Percentiles rank a stretch among this genome's conserved stretches.
These are phyloP conservation scores for Talinum fruticosum DNA, from an alignment of 148 eudicot species.

Conservation along the genomic window DNA sequence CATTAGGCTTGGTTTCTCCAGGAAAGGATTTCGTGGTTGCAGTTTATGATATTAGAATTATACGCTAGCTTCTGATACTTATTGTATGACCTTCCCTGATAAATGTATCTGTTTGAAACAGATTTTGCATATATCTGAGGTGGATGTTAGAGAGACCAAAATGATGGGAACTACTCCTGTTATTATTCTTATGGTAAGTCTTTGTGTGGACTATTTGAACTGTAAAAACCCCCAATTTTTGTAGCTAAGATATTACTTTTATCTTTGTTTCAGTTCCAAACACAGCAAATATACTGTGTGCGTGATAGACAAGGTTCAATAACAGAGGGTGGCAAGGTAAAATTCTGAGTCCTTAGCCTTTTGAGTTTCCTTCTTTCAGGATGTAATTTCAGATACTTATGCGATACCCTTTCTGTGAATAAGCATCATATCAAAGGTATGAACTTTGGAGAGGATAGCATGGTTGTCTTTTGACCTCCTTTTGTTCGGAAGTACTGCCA, in stretches of 20 bases:
- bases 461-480: background rate
- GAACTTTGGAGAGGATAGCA: background rate
- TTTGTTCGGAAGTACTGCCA: background rate
- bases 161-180: conserved; percentile 92
- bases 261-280: conserved; percentile 66
- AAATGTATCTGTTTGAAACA: conserved; percentile 30
- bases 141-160: conserved; percentile 80
- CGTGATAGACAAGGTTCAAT: conserved; percentile 71
- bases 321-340: conserved; percentile 87
- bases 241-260: conserved; percentile 17
- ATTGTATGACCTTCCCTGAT: background rate
- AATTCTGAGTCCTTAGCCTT: conserved; percentile 8
- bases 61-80: background rate
- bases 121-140: conserved; percentile 88
- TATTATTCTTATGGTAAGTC: conserved; percentile 57
- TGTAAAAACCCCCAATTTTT: background rate
- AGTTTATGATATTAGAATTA: background rate
- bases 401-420: background rate
- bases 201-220: background rate
- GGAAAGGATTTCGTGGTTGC: background rate
- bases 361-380: background rate
- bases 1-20: background rate
- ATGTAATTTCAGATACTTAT: background rate
- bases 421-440: background rate
- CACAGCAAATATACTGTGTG: conserved; percentile 83